A percentile compares a stretch with the other conserved stretches of the same genome.
phyloP scores from a whole-genome alignment of 2,329 filamentous ascomycete species.

The Phialophora expanda region DNA sequence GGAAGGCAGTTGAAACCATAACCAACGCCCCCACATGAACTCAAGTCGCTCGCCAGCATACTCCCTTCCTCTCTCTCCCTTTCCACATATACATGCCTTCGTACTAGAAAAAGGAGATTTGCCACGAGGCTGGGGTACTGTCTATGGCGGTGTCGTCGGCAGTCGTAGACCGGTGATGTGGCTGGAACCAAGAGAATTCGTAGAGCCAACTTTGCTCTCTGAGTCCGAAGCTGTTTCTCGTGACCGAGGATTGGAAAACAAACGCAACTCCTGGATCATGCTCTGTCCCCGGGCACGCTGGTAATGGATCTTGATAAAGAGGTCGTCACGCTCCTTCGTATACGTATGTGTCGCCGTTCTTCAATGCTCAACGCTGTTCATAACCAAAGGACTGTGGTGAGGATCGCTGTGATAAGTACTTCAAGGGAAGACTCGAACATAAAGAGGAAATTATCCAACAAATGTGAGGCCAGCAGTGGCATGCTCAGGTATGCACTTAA shows the following conservation, averaged over 20 bases:
- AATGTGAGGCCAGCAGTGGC: background rate
- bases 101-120: conserved; percentile 32
- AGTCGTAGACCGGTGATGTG: conserved; percentile 26
- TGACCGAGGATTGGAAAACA: conserved; percentile 19
- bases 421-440: conserved; percentile 24
- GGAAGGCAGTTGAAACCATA: conserved; percentile 13
- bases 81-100: conserved; percentile 29
- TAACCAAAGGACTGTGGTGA: conserved; percentile 31
- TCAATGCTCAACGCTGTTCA: conserved; percentile 27
- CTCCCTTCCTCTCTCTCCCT: conserved; percentile 20
- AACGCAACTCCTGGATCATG: conserved; percentile 31
- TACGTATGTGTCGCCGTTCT: conserved; percentile 11
- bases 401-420: conserved; percentile 12
- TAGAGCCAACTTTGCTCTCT: conserved; percentile 29
- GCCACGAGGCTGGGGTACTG: conserved; percentile 34
- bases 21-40: conserved; percentile 12
- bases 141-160: conserved; percentile 32
- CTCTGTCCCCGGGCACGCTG: conserved; percentile 25
- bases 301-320: conserved; percentile 17
- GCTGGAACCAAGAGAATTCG: conserved; percentile 30
- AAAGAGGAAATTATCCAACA: background rate
- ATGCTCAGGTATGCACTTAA: conserved; percentile 31
- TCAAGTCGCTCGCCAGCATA: conserved; percentile 22
- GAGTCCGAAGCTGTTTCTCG: conserved; percentile 25
- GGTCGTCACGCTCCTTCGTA: conserved; percentile 16